Evolutionary conservation across 192 early-diverging fungal genomes (phyloP).

Genomic region (Glomus cerebriforme): DNA sequence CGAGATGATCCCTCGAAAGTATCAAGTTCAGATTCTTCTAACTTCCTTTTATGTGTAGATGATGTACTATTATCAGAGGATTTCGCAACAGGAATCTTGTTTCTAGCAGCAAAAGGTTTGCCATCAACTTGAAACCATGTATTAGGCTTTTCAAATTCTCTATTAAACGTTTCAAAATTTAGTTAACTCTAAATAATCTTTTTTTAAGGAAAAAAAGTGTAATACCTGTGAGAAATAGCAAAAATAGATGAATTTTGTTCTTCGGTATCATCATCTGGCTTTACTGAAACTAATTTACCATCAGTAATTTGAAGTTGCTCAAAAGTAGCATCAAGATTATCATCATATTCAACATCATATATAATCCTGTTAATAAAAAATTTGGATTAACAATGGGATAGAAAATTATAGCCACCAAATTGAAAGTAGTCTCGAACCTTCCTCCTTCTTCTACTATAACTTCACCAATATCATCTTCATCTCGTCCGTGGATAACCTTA

Average conservation of each 20-base stretch:
- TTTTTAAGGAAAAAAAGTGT: not conserved
- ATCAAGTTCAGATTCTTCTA: conserved; percentile 8
- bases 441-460: conserved; percentile 55
- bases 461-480: conserved; percentile 60
- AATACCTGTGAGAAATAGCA: conserved; percentile 29
- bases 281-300: conserved; percentile 60
- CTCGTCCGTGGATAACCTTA: conserved; percentile 39
- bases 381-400: not conserved
- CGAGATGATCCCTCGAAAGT: not conserved
- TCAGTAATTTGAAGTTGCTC: conserved; percentile 61
- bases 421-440: conserved; percentile 36
- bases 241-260: conserved; percentile 37
- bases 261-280: conserved; percentile 59
- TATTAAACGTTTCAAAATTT: not conserved
- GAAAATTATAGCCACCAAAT: not conserved
- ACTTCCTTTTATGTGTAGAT: not conserved
- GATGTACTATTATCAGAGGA: not conserved
- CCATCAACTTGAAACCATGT: conserved; percentile 30
- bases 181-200: not conserved
- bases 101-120: not conserved
- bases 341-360: conserved; percentile 90
- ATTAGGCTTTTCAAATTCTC: conserved; percentile 20
- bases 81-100: not conserved
- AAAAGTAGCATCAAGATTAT: conserved; percentile 65
- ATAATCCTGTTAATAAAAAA: conserved; percentile 57